These are phyloP conservation scores for Panellus pusillus DNA, from an alignment of 768 basidiomycete species.

Conservation along the genomic window DNA sequence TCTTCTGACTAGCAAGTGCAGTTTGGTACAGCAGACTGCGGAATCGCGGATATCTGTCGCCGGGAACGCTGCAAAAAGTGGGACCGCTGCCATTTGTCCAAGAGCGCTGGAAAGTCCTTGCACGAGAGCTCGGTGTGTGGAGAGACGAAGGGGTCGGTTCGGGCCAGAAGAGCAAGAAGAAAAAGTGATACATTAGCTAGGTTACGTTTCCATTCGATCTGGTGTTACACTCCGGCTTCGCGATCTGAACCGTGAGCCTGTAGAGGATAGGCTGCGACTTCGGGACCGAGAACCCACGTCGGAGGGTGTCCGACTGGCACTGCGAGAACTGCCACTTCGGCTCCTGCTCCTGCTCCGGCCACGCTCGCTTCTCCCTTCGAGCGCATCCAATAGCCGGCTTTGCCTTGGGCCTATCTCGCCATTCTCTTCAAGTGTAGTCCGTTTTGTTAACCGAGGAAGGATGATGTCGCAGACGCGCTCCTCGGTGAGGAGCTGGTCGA, in stretches of 20 bases:
- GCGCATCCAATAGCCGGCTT: constrained; percentile 83
- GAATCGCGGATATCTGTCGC: constrained; percentile 77
- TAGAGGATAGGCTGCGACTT: constrained; percentile 20
- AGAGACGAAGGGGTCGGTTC: constrained; percentile 42
- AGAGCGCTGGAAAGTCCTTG: constrained; percentile 68
- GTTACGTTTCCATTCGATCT: constrained; percentile 46
- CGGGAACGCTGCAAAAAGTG: constrained; percentile 52
- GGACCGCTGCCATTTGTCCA: constrained; percentile 57
- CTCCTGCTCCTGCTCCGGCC: constrained; percentile 41
- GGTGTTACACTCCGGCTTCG: constrained; percentile 61
- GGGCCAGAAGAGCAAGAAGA: constrained; percentile 32
- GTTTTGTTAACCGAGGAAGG: constrained; percentile 83
- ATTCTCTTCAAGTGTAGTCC: constrained; percentile 87
- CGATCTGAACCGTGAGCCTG: constrained; percentile 44
- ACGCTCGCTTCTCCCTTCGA: constrained; percentile 71
- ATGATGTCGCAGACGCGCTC: constrained; percentile 97
- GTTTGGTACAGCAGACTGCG: constrained; percentile 77
- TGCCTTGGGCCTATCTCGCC: constrained; percentile 85
- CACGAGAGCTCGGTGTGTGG: constrained; percentile 61
- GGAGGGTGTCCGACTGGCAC: constrained; percentile 22
- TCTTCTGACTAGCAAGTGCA: constrained; percentile 28
- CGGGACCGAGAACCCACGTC: constrained; percentile 35
- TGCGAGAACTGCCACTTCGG: constrained; percentile 36
- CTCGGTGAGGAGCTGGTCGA: constrained; percentile 78
- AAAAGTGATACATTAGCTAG: constrained; percentile 31